phyloP scores from a whole-genome alignment of 2,329 filamentous ascomycete genomes.

The Botryotinia convoluta region DNA sequence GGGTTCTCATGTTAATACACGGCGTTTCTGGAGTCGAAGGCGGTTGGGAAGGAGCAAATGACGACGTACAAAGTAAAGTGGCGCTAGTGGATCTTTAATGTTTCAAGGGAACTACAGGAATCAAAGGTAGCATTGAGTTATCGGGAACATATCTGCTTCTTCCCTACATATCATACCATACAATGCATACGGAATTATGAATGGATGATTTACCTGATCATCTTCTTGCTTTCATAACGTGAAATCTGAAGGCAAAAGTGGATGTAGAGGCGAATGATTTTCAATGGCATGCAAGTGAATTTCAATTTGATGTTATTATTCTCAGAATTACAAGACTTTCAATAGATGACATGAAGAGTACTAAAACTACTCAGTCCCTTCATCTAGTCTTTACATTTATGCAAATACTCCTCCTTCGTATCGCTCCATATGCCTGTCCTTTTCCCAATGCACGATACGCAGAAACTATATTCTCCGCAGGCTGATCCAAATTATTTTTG shows the following conservation, averaged over 20 bases:
- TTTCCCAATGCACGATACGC: not conserved
- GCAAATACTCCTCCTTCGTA: not conserved
- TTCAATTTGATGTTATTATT: not conserved
- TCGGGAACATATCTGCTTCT: no score
- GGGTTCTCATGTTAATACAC: not conserved
- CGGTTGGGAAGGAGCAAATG: not conserved
- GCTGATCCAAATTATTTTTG: not conserved
- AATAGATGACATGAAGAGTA: not conserved
- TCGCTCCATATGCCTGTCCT: not conserved
- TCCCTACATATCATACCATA: not conserved
- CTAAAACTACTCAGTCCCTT: not conserved
- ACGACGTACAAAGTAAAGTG: not conserved
- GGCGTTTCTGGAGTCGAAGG: not conserved
- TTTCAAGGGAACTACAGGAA: not conserved
- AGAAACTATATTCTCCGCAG: not conserved
- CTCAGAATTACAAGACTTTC: fast-evolving
- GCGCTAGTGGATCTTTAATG: not conserved
- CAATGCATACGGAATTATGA: not conserved
- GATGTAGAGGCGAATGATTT: fast-evolving
- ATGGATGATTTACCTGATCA: not conserved
- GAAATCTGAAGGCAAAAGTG: no score
- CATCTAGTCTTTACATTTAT: not conserved
- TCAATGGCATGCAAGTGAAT: no score
- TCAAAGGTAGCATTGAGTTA: not conserved
- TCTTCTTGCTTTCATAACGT: not conserved